phyloP scores from a whole-genome alignment of 2,329 filamentous ascomycete genomes.

The Dactylellina haptotyla region DNA sequence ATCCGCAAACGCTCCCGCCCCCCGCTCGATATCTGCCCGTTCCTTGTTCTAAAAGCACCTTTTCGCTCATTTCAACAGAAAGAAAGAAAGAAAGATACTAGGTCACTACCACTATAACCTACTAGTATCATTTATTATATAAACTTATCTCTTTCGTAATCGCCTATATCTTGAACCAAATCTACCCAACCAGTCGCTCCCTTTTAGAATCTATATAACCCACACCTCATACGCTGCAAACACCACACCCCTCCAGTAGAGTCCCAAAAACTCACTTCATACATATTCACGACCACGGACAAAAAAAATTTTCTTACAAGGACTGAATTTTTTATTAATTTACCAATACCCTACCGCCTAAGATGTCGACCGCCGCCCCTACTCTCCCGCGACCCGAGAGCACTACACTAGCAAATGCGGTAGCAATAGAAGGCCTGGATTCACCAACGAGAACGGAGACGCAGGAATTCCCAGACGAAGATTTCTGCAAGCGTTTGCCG shows the following conservation, averaged over 20 bases:
- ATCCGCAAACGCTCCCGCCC: conserved; percentile 42
- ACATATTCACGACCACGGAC: too few species aligned
- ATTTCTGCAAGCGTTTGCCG: conserved; percentile 56
- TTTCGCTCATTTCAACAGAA: neutral
- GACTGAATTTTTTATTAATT: neutral
- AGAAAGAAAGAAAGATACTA: too few species aligned
- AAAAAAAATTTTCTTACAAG: too few species aligned
- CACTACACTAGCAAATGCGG: conserved; percentile 30
- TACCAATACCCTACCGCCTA: neutral
- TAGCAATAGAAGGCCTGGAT: conserved; percentile 19
- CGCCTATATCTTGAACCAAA: neutral
- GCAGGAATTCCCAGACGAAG: conserved; percentile 39
- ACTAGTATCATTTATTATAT: too few species aligned
- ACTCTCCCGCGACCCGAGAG: conserved; percentile 24
- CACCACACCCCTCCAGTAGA: neutral
- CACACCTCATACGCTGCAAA: neutral
- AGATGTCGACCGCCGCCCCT: conserved; percentile 29
- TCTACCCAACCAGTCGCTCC: neutral
- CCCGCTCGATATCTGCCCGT: conserved; percentile 38
- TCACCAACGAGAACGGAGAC: conserved; percentile 18
- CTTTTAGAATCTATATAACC: neutral
- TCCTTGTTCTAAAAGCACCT: conserved; percentile 15
- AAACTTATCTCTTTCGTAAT: neutral
- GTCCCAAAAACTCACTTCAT: too few species aligned
- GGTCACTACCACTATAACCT: too few species aligned